Conservation (phyloP, 164 flowering plant species). For the Litsea cubeba region DNA sequence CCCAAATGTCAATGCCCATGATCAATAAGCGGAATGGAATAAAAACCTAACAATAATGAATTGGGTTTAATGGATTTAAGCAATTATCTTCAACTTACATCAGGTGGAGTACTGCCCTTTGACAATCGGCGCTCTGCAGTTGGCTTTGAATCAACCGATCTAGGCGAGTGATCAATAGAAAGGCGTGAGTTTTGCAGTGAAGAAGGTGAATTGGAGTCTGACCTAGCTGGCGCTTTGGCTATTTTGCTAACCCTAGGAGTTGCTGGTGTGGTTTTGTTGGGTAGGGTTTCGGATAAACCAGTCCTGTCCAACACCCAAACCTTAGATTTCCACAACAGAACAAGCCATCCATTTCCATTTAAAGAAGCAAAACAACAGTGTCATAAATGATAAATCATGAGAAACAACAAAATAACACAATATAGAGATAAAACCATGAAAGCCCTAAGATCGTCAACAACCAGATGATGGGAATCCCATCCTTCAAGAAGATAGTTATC, state of each 20-base stretch:
- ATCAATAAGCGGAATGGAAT: not conserved
- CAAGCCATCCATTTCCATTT: not conserved
- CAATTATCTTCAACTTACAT: conserved; percentile 34
- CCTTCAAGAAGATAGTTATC: too few relatives aligned
- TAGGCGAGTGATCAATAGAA: conserved; percentile 67
- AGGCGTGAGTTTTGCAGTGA: conserved; percentile 51
- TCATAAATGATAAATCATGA: too few relatives aligned
- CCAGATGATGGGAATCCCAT: not conserved
- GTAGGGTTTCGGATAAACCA: conserved; percentile 51
- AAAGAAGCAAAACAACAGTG: too few relatives aligned
- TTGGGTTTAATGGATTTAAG: not conserved
- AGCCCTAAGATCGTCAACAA: not conserved
- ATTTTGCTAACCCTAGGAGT: conserved; percentile 60
- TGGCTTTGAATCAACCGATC: conserved; percentile 57
- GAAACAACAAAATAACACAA: not conserved
- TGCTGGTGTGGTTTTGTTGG: conserved; percentile 57
- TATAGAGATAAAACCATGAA: not conserved
- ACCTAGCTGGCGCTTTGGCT: conserved; percentile 40
- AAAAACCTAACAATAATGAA: not conserved
- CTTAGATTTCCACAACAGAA: conserved; percentile 5
- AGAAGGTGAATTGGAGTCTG: conserved; percentile 60
- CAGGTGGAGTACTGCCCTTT: conserved; percentile 54
- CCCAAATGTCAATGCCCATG: conserved; percentile 5
- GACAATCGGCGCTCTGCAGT: conserved; percentile 36
- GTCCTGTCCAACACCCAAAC: conserved; percentile 46